These are phyloP conservation scores for Crithidia fasciculata DNA, from an alignment of 208 protist genomes.

Conservation along the genomic window DNA sequence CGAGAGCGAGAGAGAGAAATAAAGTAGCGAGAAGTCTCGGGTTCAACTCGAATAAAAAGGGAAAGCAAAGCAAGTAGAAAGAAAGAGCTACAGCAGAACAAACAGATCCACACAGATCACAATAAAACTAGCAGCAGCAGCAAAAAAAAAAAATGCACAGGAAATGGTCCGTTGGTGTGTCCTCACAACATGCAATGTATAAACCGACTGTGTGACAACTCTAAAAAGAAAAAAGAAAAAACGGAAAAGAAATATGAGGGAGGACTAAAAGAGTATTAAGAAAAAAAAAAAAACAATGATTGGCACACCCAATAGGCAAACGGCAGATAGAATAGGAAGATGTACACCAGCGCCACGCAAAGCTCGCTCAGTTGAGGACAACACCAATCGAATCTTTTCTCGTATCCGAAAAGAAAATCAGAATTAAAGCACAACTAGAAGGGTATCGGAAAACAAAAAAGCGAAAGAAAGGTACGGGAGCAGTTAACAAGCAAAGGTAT, in stretches of 20 bases:
- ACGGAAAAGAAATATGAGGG: neutral
- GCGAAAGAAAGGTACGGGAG: constrained; percentile 10
- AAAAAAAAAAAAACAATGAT: neutral
- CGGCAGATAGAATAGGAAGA: too few species aligned
- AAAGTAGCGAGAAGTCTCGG: neutral
- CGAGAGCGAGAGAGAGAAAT: neutral
- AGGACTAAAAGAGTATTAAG: neutral
- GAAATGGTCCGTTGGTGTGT: too few species aligned
- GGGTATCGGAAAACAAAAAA: constrained; percentile 1
- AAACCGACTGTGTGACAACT: too few species aligned
- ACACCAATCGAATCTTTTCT: too few species aligned
- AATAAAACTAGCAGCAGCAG: too few species aligned
- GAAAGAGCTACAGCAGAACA: constrained; percentile 12
- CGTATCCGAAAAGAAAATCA: too few species aligned
- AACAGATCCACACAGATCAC: neutral
- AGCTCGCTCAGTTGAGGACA: too few species aligned
- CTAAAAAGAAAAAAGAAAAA: constrained; percentile 7
- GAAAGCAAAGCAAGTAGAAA: neutral
- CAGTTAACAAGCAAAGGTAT: neutral
- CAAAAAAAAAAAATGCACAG: too few species aligned
- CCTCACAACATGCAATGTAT: too few species aligned
- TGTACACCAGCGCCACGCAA: too few species aligned
- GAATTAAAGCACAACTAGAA: neutral
- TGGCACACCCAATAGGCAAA: too few species aligned
- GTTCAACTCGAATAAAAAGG: neutral